These are phyloP conservation scores for Magnolia sinica DNA, from an alignment of 164 flowering plant species.

Conservation along the genomic window DNA sequence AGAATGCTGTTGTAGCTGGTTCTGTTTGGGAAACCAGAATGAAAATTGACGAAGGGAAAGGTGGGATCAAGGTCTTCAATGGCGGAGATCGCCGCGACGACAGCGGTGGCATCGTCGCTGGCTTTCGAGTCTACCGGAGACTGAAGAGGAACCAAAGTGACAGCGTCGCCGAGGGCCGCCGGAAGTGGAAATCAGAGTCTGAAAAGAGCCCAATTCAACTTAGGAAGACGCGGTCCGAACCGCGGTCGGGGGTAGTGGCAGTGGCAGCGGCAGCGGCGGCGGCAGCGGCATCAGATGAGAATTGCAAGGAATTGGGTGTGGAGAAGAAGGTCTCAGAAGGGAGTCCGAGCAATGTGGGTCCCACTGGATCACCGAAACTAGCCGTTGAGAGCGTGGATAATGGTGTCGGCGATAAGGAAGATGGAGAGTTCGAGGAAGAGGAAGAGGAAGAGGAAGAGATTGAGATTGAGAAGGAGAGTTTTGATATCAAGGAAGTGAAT, in stretches of 20 bases:
- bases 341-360: conserved; percentile 25
- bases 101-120: neutral
- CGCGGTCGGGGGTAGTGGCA: neutral
- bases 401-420: neutral
- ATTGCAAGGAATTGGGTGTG: conserved; percentile 14
- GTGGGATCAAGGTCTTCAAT: conserved; percentile 65
- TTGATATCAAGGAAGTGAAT: conserved; percentile 47
- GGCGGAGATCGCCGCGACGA: conserved; percentile 27
- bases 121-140: neutral
- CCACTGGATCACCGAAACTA: conserved; percentile 8
- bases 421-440: conserved; percentile 16
- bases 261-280: conserved; percentile 4
- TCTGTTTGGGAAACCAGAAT: conserved; percentile 86
- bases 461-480: conserved; percentile 35
- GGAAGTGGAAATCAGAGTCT: conserved; percentile 41
- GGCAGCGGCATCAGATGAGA: conserved; percentile 17
- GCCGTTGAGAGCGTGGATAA: conserved; percentile 15
- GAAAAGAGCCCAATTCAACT: conserved; percentile 26
- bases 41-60: conserved; percentile 69
- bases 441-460: conserved; percentile 14
- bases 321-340: conserved; percentile 25
- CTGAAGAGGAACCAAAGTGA: conserved; percentile 13
- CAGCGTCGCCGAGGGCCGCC: conserved; percentile 34
- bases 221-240: conserved; percentile 25
- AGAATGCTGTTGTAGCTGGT: conserved; percentile 44